These are phyloP conservation scores for Aspergillus ostianus DNA, from an alignment of 495 filamentous ascomycete genomes.

Conservation along the genomic window DNA sequence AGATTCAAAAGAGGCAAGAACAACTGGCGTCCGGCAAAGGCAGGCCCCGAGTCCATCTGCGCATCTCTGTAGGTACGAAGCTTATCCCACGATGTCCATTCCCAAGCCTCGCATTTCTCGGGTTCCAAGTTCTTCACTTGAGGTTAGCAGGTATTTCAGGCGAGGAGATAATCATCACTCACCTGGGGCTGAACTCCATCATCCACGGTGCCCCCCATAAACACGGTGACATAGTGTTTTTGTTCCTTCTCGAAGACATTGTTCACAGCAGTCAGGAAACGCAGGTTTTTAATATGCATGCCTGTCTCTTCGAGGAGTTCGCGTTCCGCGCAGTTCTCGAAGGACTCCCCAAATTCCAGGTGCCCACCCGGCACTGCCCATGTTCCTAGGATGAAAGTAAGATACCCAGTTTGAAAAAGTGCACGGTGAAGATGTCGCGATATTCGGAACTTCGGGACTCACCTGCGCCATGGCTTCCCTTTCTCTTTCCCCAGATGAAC, in stretches of 20 bases:
- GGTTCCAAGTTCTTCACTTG: slow-evolving; percentile 49
- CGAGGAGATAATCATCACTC: slow-evolving; percentile 19
- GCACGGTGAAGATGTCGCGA: not conserved
- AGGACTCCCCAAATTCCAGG: slow-evolving; percentile 61
- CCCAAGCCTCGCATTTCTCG: slow-evolving; percentile 64
- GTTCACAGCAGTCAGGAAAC: slow-evolving; percentile 57
- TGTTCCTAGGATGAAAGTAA: slow-evolving; percentile 37
- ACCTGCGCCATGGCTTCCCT: slow-evolving; percentile 35
- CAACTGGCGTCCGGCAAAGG: slow-evolving; percentile 26
- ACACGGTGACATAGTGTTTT: slow-evolving; percentile 68
- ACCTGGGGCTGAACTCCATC: slow-evolving; percentile 51
- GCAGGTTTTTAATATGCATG: slow-evolving; percentile 45
- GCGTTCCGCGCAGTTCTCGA: slow-evolving; percentile 57
- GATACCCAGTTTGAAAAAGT: not conserved
- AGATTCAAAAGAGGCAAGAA: slow-evolving; percentile 59
- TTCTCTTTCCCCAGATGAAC: slow-evolving; percentile 30
- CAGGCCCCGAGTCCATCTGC: slow-evolving; percentile 12
- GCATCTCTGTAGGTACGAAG: slow-evolving; percentile 3
- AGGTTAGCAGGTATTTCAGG: slow-evolving; percentile 27
- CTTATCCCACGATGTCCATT: slow-evolving; percentile 56
- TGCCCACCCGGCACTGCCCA: slow-evolving; percentile 69
- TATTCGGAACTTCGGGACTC: not conserved
- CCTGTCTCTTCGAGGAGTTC: slow-evolving; percentile 69
- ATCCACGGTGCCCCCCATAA: slow-evolving; percentile 45
- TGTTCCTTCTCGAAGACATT: slow-evolving; percentile 49